Evolutionary conservation across 768 basidiomycete genomes (phyloP).

Genomic region (Calvatia gigantea): DNA sequence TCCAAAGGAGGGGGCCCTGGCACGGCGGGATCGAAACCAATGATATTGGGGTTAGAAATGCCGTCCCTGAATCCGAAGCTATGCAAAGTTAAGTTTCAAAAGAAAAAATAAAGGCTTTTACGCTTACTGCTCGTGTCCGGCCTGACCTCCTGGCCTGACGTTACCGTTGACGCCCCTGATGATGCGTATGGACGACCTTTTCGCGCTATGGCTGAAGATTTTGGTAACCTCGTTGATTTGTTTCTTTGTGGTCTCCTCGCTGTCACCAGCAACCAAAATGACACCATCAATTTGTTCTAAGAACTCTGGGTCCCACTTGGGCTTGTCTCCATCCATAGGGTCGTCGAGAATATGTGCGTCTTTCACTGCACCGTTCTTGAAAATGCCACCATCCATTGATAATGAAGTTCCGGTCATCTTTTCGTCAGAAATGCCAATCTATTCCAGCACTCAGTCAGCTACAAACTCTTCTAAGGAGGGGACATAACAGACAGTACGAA

Average conservation of each 20-base stretch:
- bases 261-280: constrained; percentile 46
- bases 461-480: neutral
- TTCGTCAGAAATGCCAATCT: constrained; percentile 28
- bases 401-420: constrained; percentile 33
- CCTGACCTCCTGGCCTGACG: constrained; percentile 38
- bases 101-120: neutral
- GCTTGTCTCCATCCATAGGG: constrained; percentile 25
- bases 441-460: neutral
- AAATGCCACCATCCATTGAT: constrained; percentile 25
- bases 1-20: constrained; percentile 37
- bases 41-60: constrained; percentile 46
- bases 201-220: constrained; percentile 29
- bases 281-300: constrained; percentile 44
- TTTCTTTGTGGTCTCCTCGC: constrained; percentile 32
- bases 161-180: constrained; percentile 34
- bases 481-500: constrained; percentile 28
- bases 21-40: constrained; percentile 32
- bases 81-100: neutral
- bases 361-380: constrained; percentile 36
- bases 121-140: constrained; percentile 46
- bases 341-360: constrained; percentile 39
- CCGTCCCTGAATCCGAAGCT: constrained; percentile 54
- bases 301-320: constrained; percentile 49
- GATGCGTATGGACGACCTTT: constrained; percentile 32
- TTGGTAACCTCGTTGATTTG: constrained; percentile 28